Base-by-base conservation (phyloP, 2,329 filamentous ascomycete species). In the Oidium heveae region DNA sequence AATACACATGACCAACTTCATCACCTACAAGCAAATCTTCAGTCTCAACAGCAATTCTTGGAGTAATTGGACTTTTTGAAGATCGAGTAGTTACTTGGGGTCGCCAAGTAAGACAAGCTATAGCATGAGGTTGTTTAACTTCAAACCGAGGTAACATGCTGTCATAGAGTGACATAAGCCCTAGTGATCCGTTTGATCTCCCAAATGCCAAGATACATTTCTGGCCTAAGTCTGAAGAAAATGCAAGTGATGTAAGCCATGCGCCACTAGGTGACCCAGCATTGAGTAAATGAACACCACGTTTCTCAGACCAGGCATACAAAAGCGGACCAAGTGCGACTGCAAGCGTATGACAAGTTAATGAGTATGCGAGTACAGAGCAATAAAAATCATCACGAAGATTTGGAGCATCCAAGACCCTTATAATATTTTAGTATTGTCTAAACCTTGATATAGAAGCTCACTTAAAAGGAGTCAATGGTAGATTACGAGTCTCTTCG, bases 381-480 rank as follows among this genome's bases (percentile, higher is more conserved):
- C 87, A 95, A 66, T 98, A 98, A 66, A 88, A 98, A 66, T 98
- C 89, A 62, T 96, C 87, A 55, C 86, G 79, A n/a, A 96, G 72
- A 53, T 79, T 77, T 2, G 88, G 87, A 9, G 89, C 89, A 68
- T 95, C 86, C 5, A 98, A 73, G 7, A 95, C 84, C 68, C 79
- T 83, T 58, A 64, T 46, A 54, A 33, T 55, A 50, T 44, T n/a
- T 46, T 20, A 37, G 10, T 52, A 34, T 6, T n/a, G 15, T 52
- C 24, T n/a, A 20, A 22, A 13, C 34, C 32, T 20, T 18, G n/a
- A 41, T 7, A 18, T 41, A 8, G 22, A 13, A 52, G 69, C 74
- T 65, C 71, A 82, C 80, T 84, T 84, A 69, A 93, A 93, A 5
- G 87, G 85, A 18, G 83, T 75, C 8, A 74, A 72, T 39, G 86